Base-by-base conservation (phyloP, 257 asterid genomes). In the Jacaranda mimosifolia region DNA sequence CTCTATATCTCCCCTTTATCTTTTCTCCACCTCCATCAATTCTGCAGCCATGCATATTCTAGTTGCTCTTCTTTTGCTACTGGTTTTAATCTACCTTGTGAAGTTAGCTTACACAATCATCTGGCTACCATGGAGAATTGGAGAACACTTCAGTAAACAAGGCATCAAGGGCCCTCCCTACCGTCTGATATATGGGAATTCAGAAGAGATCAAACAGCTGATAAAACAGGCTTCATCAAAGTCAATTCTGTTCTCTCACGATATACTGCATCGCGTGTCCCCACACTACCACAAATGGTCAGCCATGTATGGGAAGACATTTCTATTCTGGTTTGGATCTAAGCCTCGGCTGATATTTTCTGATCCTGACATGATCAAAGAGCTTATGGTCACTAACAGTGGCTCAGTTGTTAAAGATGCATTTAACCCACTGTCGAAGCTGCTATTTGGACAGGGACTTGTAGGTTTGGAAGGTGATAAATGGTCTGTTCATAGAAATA, bases 201-300 rank as follows among this genome's bases (percentile, higher is more conserved):
- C 85, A 32, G 85, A 70, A 79, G 82, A 58, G 68, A 59, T 59
- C 17, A 12, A 4, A 3, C 65, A 13, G 7, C 78, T 87, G 83
- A 81, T 76, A 43, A 84, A 82, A 59, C 74, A 69, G 71, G 91
- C 88, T 19, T 82, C 79, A 56, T 74, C 85, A 35, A 83, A 15
- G 48, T 80, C 85, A 1, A 70, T 86, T 63, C 36, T 71, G 8
- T 21, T 83, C 60, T 73, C 59, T 6, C 88, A 87, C 46, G 82
- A 79, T 21, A 73, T 87, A 63, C 75, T 81, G 21, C 81, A 78
- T 6, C 77, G 84, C 17, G 91, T 81, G 63, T 70, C 72, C 60
- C 88, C 91, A 4, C 89, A 87, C 52, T 85, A 87, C 74, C 39
- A 81, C 69, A 79, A 71, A 39, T 87, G 91, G 91, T 87, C 91